Conservation (phyloP, 139 green algal genomes). For the Picochlorum sp. region DNA sequence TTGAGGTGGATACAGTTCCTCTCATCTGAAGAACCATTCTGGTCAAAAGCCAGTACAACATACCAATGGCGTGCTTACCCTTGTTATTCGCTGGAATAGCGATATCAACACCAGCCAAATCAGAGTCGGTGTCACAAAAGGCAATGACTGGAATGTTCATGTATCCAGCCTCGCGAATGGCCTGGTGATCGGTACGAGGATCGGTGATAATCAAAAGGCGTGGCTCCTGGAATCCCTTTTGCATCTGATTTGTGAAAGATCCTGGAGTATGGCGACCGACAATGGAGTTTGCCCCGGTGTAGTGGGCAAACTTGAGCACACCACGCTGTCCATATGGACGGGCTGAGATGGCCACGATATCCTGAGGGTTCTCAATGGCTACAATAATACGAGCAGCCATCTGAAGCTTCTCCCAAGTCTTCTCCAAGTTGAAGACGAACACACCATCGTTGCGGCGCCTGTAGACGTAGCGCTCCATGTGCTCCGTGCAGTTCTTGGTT, state of each 20-base stretch:
- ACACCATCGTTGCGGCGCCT: conserved; percentile 80
- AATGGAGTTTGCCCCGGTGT: conserved; percentile 87
- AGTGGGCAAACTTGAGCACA: conserved; percentile 98
- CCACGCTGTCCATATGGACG: conserved; percentile 92
- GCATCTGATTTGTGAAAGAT: conserved; percentile 99
- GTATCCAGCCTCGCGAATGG: conserved; percentile 93
- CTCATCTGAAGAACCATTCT: conserved; percentile 98
- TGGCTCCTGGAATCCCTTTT: conserved; percentile 96
- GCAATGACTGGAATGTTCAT: conserved; percentile 99
- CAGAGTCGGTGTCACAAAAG: conserved; percentile 98
- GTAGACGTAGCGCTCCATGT: conserved; percentile 98
- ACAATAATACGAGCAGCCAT: conserved; percentile 96
- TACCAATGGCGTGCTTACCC: conserved; percentile 92
- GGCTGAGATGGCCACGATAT: conserved; percentile 72
- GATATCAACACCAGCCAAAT: conserved; percentile 82
- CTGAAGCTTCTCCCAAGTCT: conserved; percentile 99
- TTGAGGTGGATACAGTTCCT: conserved; percentile 60
- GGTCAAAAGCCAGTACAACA: conserved; percentile 94
- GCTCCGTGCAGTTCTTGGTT: conserved; percentile 86
- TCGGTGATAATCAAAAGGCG: conserved; percentile 94
- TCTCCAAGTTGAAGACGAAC: conserved; percentile 97
- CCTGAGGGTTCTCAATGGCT: conserved; percentile 93
- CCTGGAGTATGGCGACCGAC: conserved; percentile 96
- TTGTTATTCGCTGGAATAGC: conserved; percentile 99
- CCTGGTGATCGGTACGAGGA: conserved; percentile 89